A percentile compares a stretch with the other conserved stretches of the same genome.
Conservation (phyloP, 2,329 filamentous ascomycete species). For the Stemphylium lycopersici region DNA sequence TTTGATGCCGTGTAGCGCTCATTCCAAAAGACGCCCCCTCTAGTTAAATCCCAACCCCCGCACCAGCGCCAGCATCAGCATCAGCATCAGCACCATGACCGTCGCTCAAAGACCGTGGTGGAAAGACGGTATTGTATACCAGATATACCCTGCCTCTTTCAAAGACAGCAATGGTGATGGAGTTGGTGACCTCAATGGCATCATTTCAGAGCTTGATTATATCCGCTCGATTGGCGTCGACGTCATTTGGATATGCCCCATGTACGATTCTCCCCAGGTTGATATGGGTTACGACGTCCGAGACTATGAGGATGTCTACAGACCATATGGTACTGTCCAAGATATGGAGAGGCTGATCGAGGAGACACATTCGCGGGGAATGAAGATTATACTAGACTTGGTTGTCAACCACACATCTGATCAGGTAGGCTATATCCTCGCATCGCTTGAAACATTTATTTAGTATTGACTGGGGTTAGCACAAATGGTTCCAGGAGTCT, state of each 20-base stretch:
- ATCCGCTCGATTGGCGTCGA: slow-evolving; percentile 56
- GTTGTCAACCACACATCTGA: slow-evolving; percentile 51
- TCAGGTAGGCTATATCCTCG: slow-evolving; percentile 25
- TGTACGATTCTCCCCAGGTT: slow-evolving; percentile 56
- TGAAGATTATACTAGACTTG: slow-evolving; percentile 50
- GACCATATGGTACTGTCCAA: slow-evolving; percentile 48
- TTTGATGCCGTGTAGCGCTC: slow-evolving; percentile 7
- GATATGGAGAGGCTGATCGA: slow-evolving; percentile 49
- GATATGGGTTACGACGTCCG: slow-evolving; percentile 52
- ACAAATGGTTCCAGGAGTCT: slow-evolving; percentile 65
- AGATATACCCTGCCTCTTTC: slow-evolving; percentile 68
- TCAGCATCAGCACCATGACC: slow-evolving; percentile 29
- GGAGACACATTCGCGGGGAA: slow-evolving; percentile 44
- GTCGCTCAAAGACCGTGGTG: slow-evolving; percentile 57
- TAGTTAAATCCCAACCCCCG: neutral
- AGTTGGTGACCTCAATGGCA: slow-evolving; percentile 63
- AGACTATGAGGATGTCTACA: slow-evolving; percentile 50
- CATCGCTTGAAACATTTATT: neutral
- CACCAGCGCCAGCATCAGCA: slow-evolving; percentile 19
- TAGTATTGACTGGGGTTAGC: slow-evolving; percentile 36
- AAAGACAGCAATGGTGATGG: slow-evolving; percentile 64
- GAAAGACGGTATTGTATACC: slow-evolving; percentile 67
- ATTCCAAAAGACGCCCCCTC: neutral
- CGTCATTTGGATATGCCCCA: slow-evolving; percentile 48
- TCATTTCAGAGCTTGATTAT: slow-evolving; percentile 64